Conservation (phyloP, 1,284 basidiomycete genomes). For the Singerocomus inundabilis region DNA sequence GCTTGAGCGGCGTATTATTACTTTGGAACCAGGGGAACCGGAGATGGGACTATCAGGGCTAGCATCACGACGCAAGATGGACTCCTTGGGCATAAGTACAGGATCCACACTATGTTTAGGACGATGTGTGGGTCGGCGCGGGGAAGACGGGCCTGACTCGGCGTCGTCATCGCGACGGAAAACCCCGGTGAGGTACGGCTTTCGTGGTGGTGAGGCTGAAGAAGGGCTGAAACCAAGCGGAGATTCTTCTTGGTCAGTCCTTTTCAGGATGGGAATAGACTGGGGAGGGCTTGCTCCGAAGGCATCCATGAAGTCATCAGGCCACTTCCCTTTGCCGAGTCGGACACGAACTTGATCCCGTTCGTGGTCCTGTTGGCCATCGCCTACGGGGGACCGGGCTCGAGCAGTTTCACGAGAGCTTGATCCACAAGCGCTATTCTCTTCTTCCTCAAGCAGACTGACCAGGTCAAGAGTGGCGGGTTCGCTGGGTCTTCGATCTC, state of each 20-base stretch:
- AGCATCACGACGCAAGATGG: conserved; percentile 49
- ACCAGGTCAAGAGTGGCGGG: conserved; percentile 56
- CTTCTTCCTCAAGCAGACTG: conserved; percentile 73
- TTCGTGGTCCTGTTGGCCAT: conserved; percentile 22
- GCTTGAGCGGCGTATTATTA: conserved; percentile 56
- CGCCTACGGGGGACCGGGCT: conserved; percentile 21
- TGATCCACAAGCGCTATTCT: conserved; percentile 47
- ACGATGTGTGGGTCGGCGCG: conserved; percentile 60
- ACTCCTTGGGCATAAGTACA: conserved; percentile 57
- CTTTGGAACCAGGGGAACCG: conserved; percentile 39
- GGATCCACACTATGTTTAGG: conserved; percentile 58
- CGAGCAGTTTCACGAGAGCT: conserved; percentile 33
- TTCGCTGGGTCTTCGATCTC: conserved; percentile 65
- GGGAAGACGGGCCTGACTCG: conserved; percentile 47
- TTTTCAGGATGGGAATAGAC: conserved; percentile 33
- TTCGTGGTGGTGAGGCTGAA: conserved; percentile 55
- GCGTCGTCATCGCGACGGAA: conserved; percentile 45
- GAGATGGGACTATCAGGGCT: conserved; percentile 51
- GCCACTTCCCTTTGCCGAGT: conserved; percentile 78
- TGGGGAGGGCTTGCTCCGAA: conserved; percentile 39
- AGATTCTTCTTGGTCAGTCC: conserved; percentile 28
- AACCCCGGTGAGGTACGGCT: conserved; percentile 51
- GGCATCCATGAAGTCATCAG: conserved; percentile 72
- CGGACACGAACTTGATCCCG: conserved; percentile 45
- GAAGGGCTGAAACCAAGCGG: conserved; percentile 36